Evolutionary conservation across 2,329 filamentous ascomycete genomes (phyloP), one percentile per base, ranked within the genome.

Genomic region (Colletotrichum sansevieriae): DNA sequence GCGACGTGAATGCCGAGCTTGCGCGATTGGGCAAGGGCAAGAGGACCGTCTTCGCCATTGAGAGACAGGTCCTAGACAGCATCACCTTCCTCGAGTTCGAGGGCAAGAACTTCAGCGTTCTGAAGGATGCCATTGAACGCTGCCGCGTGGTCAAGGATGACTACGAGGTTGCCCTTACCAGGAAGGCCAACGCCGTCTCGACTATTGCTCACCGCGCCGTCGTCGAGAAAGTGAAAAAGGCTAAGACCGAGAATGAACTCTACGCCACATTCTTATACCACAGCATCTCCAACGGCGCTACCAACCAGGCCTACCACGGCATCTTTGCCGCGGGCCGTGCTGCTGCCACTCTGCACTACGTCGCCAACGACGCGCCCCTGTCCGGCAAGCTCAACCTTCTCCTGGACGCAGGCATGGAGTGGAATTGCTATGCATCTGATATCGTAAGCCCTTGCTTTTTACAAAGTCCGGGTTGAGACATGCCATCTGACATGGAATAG

Each of bases 301-400:
- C 90, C 76, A 90, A 96, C 74, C 94, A 97, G 83, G 91, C 95
- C 1, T 98, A 98, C 80, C 88, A 92, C 72, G 91, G 91, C 69
- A 98, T 98, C 75, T 90, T 96, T 18, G 95, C 94, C 0, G 88
- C 88, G 39, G 95, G 95, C 11, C 86, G 89, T 5, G 91, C 92
- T 15, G 95, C 92, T 0, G 93, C 94, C 5, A 96, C 93, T 1
- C 85, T 98, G 39, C 95, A 98, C 81, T 98, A 98, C 74, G 88
- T 94, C 25, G 88, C 91, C 75, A 97, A 97, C 78, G 85, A 94
- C 71, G 85, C 91, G 75, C 85, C 90, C 0, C 81, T 95, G 41
- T 80, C 82, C 1, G 89, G 88, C 49, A 94, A 95, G 81, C 88
- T 93, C 63, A 91, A 97, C 74, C 81, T 98, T 60, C 86, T 97